Evolutionary conservation across 306 rosid species (phyloP).

Genomic region (Datisca glomerata): DNA sequence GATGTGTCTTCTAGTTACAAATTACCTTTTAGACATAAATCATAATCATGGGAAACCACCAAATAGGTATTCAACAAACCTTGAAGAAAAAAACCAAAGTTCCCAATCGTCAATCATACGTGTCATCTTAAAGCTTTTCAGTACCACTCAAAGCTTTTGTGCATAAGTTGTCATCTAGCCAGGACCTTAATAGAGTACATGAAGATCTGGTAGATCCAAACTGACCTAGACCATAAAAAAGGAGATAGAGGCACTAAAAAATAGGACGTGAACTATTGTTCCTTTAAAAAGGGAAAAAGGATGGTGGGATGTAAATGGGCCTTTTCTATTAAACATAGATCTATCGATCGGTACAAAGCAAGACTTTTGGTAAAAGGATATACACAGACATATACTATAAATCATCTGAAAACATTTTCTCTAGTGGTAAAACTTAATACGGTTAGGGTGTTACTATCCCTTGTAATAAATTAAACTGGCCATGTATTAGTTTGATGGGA

Average conservation of each 20-base stretch:
- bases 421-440: too few species aligned
- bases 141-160: neutral
- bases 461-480: too few species aligned
- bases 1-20: neutral
- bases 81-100: neutral
- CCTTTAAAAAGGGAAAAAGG: neutral
- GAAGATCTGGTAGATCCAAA: neutral
- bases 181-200: neutral
- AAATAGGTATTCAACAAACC: neutral
- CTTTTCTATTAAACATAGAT: neutral
- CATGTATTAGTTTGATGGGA: too few species aligned
- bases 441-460: too few species aligned
- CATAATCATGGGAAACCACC: neutral
- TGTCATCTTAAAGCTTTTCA: neutral
- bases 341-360: neutral
- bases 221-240: neutral
- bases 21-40: conserved; percentile 9
- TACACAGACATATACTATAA: neutral
- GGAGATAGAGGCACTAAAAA: neutral
- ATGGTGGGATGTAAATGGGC: neutral
- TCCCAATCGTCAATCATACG: neutral
- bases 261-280: neutral
- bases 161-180: neutral
- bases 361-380: neutral
- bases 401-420: too few species aligned